Conservation (phyloP, 441 rosid species). For the Adansonia rubrostipa region DNA sequence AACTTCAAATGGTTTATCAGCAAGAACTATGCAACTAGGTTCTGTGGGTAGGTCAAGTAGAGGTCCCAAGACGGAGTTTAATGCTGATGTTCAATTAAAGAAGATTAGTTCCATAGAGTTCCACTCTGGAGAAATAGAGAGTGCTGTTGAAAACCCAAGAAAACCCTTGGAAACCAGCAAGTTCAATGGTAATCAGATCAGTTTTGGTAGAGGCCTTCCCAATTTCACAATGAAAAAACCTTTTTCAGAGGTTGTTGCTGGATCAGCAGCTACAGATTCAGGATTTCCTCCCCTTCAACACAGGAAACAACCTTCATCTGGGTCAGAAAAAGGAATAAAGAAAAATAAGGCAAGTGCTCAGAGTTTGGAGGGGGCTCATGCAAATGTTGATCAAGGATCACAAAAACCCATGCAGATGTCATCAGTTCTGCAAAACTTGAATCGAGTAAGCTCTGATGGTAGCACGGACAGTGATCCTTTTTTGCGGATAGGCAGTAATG, state of each 20-base stretch:
- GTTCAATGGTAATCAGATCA: conserved; percentile 49
- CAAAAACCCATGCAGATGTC: conserved; percentile 43
- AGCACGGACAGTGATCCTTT: conserved; percentile 42
- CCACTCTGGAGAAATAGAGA: conserved; percentile 34
- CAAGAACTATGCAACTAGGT: conserved; percentile 37
- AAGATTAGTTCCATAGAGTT: conserved; percentile 40
- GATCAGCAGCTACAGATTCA: conserved; percentile 60
- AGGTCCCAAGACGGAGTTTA: conserved; percentile 34
- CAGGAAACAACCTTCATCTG: conserved; percentile 51
- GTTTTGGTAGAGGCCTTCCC: conserved; percentile 71
- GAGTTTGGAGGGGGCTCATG: conserved; percentile 39
- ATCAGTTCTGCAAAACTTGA: conserved; percentile 37
- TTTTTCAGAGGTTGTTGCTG: conserved; percentile 89
- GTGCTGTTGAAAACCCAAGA: conserved; percentile 43
- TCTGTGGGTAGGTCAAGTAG: conserved; percentile 38
- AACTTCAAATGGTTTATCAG: conserved; percentile 36
- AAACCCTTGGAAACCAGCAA: conserved; percentile 44
- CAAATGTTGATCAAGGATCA: conserved; percentile 47
- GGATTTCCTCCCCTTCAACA: conserved; percentile 79
- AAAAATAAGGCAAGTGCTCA: conserved; percentile 43
- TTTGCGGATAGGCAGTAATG: conserved; percentile 62
- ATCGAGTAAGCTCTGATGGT: conserved; percentile 39
- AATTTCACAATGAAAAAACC: conserved; percentile 75
- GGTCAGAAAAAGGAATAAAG: conserved; percentile 49
- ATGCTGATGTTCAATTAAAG: conserved; percentile 35